Base-by-base conservation (phyloP, 2,329 filamentous ascomycete genomes). In the Gyromitra esculenta region DNA sequence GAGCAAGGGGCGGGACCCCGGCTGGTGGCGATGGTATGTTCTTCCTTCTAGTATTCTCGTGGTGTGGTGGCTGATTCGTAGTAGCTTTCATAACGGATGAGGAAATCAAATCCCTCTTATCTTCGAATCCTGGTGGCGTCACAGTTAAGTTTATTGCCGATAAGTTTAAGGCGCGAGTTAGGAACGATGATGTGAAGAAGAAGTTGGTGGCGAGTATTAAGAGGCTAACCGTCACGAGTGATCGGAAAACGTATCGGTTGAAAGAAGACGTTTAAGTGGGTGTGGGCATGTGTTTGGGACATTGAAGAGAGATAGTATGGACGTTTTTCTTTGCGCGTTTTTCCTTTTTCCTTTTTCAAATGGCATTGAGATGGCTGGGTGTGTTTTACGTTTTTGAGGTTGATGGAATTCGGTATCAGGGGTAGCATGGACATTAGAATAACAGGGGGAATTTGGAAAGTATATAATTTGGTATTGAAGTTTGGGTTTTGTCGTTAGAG, bases 11-110 rank as follows among this genome's bases (percentile, higher is more conserved):
- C 9, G 59, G n/a, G 41, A 75, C 75, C 8, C 69, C 75, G 11
- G 73, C 54, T 43, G 70, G 77, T 13, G 60, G 64, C 39, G 65
- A 69, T 62, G 65, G 71, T 73, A 75, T 66, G 57, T 59, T 43
- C 21, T n/a, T 18, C 39, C 25, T 8, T 13, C 9, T 25, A 18
- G 2, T 35, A 39, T 37, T 43, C 13, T 50, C 6, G 5, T 31
- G 5, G 11, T 56, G 60, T 13, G 25, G 21, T 68, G n/a, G 25
- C 52, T 77, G 45, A 75, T 56, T 31, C 62, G 65, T 73, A 65
- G 77, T 69, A 83, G 82, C 84, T 6, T 68, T 76, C 56, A 81
- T 81, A 25, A 81, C 80, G 39, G 79, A 80, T 35, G 80, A 80
- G 18, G 79, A 81, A 60, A 80, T 81, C 65, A 79, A 79, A 50